These are phyloP conservation scores for Aspergillus sclerotioniger DNA, from an alignment of 495 filamentous ascomycete genomes.

Conservation along the genomic window DNA sequence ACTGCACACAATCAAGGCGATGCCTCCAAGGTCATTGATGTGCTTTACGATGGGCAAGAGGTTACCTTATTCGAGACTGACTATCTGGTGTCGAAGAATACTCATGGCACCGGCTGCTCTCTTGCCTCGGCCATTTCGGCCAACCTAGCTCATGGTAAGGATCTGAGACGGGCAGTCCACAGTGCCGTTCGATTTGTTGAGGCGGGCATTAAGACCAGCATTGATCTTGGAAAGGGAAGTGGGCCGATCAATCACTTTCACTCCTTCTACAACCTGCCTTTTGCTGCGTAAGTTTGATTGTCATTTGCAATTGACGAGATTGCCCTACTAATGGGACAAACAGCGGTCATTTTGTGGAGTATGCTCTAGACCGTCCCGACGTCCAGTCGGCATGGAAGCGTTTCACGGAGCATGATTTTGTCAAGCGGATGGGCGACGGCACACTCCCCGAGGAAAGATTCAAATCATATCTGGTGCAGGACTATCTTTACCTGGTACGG, in stretches of 20 bases:
- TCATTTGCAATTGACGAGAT: not conserved
- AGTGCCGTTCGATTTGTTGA: conserved; percentile 77
- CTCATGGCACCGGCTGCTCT: conserved; percentile 94
- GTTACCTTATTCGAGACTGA: conserved; percentile 60
- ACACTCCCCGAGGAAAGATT: conserved; percentile 70
- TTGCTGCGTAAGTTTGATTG: conserved; percentile 64
- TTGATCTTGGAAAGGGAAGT: conserved; percentile 71
- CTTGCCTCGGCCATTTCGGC: conserved; percentile 91
- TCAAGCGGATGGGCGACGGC: conserved; percentile 69
- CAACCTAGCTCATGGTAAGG: conserved; percentile 69
- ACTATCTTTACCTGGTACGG: conserved; percentile 80
- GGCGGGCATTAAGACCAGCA: conserved; percentile 75
- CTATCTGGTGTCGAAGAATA: conserved; percentile 72
- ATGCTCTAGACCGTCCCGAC: conserved; percentile 72
- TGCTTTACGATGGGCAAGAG: conserved; percentile 62
- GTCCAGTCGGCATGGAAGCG: conserved; percentile 66
- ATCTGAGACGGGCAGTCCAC: conserved; percentile 62
- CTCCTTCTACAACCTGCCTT: conserved; percentile 74
- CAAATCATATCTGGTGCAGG: conserved; percentile 83
- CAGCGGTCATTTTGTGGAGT: conserved; percentile 81
- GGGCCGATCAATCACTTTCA: conserved; percentile 96
- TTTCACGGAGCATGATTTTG: conserved; percentile 79
- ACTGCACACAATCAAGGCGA: conserved; percentile 55
- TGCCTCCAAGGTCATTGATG: conserved; percentile 65
- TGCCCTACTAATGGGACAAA: conserved; percentile 8